Evolutionary conservation across 208 protist species (phyloP), one percentile per base, ranked within the genome.

Genomic region (Phytomonas francai): DNA sequence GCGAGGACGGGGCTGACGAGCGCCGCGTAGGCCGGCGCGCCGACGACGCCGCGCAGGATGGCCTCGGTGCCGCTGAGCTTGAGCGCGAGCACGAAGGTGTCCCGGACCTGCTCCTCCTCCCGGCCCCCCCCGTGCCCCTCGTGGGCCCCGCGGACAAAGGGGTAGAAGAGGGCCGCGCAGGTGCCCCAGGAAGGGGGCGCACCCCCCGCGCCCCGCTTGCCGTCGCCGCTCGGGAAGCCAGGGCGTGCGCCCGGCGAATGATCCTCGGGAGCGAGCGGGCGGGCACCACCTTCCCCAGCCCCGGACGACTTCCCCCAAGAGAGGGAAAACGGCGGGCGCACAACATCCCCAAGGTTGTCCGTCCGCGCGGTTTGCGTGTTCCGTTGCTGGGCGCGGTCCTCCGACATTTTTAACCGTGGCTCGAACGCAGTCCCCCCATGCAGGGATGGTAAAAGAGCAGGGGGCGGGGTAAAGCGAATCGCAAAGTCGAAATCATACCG

Each of bases 71-170:
- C 59, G 28, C 78, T 83, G 8, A 93, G 71, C 71, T 87, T 89
- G 30, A 93, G 73, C 0, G 82, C 62, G 69, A 85, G 78, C 29
- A 91, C 63, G 77, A 93, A 90, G 64, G 77, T 72, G 51, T 90
- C 78, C 6, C 73, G 72, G 8, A 77, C 77, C 6, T 66, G 70
- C n/a, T 71, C 67, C 66, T 72, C 76, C 33, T 60, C 58, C 49
- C 16, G 19, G 79, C 77, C 11, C 71, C 63, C 14, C 58, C 62
- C 22, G 27, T 27, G 59, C 16, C 51, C 31, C 32, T 34, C 14
- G 14, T 39, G 12, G 58, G 49, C 28, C 49, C 27, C 31, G 56
- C 27, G 5, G 4, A 54, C 29, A 63, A 71, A 74, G 14, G 73
- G 58, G 57, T 79, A 93, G 27, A 72, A 57, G 25, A 68, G 68